Conservation (phyloP, 345 rosid species). For the Corymbia maculata region DNA sequence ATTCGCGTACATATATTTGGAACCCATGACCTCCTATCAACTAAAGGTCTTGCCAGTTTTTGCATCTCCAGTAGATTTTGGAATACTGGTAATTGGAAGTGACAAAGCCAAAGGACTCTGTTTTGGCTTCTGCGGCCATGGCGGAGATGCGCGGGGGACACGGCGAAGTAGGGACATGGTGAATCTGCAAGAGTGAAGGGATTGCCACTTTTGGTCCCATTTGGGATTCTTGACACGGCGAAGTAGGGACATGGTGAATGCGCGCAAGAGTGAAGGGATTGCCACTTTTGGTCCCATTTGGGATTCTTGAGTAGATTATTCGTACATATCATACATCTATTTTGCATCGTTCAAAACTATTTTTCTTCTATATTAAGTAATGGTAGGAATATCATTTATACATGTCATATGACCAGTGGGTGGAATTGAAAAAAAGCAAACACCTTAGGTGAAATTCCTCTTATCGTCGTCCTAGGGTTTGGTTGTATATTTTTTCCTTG, state of each 20-base stretch:
- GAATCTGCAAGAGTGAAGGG: too few species aligned
- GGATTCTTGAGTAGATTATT: constrained; percentile 37
- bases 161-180: too few species aligned
- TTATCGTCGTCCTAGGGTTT: background rate
- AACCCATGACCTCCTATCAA: too few species aligned
- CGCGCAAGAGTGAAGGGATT: constrained; percentile 48
- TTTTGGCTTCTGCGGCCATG: constrained; percentile 40
- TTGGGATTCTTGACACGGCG: too few species aligned
- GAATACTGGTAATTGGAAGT: background rate
- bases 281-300: constrained; percentile 80
- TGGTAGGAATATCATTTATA: background rate
- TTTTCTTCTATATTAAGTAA: background rate
- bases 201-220: too few species aligned
- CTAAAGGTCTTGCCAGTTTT: background rate
- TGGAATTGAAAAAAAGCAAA: background rate
- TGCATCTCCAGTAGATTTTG: background rate
- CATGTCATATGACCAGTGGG: background rate
- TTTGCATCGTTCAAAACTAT: background rate
- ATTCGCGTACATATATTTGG: background rate
- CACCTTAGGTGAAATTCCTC: background rate
- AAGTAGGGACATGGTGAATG: constrained; percentile 65
- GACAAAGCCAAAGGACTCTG: background rate
- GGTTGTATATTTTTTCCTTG: background rate
- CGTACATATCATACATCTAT: background rate
- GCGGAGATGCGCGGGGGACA: constrained; percentile 48